Evolutionary conservation across 306 rosid genomes (phyloP), one percentile per base, ranked within the genome.

Genomic region (Acacia confusa): DNA sequence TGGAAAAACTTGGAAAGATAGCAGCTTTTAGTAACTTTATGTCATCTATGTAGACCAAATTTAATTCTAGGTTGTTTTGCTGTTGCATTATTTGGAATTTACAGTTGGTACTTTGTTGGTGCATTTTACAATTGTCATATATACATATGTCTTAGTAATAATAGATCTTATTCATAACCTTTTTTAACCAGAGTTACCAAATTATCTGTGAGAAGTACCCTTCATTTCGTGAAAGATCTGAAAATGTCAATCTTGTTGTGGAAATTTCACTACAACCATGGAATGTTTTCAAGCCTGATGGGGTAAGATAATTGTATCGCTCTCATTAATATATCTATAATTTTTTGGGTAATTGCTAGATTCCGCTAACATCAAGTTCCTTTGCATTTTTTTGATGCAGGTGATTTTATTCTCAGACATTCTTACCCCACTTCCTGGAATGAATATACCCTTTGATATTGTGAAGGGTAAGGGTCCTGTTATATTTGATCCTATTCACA

Each of bases 401-500:
- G 99, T 95, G 78, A 95, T 95, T 83, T 86, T 95, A 67, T 95
- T 95, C 89, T 95, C 99, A 0, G 99, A 95, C 83, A 95, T 95
- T 88, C 92, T 95, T 67, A 95, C 99, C 63, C 99, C 99, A 14
- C 97, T 95, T 38, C 90, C 99, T 15, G 99, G 99, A 72, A 95
- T 95, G 99, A 95, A 95, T 74, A 92, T 95, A 76, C 98, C 99
- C 32, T 95, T 95, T 64, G 99, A 95, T 88, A 95, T 95, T 75
- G 98, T 95, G 77, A 95, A 95, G 86, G 99, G 99, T 16, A 92
- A 88, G 86, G 99, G 99, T 81, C 99, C 99, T 17, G 84, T 95
- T 72, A 95, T 95, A 66, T 91, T 90, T 73, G 85, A 91, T 82
- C 97, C 98, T 63, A 75, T 95, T 82, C 57, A 78, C 43, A 78